Base-by-base conservation (phyloP, 202 grass and related monocot genomes). In the Setaria viridis region DNA sequence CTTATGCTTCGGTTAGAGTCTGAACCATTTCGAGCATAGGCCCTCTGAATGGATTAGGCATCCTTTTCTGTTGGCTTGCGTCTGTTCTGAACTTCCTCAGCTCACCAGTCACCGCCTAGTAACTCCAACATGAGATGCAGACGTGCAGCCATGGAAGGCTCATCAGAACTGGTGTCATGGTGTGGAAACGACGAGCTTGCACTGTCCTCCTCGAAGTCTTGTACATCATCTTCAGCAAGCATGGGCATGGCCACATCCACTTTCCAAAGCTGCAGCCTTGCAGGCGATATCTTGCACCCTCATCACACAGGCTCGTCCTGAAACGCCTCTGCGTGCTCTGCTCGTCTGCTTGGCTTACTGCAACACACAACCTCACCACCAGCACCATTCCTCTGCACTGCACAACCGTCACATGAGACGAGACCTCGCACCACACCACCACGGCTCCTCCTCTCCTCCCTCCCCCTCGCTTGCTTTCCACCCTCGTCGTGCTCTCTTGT, bases 211-310 rank as follows among this genome's bases (percentile, higher is more conserved):
- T 53, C 14, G 20, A 5, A 15, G 12, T 57, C 62, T 41, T 30
- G 58, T 16, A 3, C 6, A 19, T 47, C 68, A 12, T 62, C 74
- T 68, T 20, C 62, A 25, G 25, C 74, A 62, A 9, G 32, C 72
- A 74, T 68, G 78, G 62, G 35, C 76, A 77, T 35, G 47, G 56
- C 37, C 56, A 67, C 51, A 72, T 45, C 47, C 68, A 68, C 29
- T 80, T 82, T 53, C 12, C 56, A 33, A 34, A 11, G 82, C 4
- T 16, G 77, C 85, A 82, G 85, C 45, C 12, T 72, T 62, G 77
- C 85, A 81, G 81, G 5, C 47, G 77, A 21, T 91, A 88, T 60
- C 85, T 84, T 88, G 89, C 81, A 55, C 74, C 59, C 32, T 25
- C 25, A 25, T 29, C 58, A 49, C 39, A 41, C 39, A 41, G 39